Evolutionary conservation across 140 eudicot genomes (phyloP).

Genomic region (Anethum foeniculum): DNA sequence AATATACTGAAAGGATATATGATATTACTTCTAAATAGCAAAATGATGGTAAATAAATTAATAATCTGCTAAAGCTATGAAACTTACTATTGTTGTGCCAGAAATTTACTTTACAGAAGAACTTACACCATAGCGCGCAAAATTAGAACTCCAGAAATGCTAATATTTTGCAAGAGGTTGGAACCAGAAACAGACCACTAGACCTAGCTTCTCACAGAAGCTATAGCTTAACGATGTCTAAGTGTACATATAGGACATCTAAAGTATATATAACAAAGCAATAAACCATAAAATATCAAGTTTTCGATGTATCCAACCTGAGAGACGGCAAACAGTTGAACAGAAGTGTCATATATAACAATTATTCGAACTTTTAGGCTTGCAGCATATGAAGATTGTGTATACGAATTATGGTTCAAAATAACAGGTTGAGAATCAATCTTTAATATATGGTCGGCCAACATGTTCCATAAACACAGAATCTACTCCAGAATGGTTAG

Average conservation of each 20-base stretch:
- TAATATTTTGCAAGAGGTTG: background rate
- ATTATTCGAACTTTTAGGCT: background rate
- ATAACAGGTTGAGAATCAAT: background rate
- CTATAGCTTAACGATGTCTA: background rate
- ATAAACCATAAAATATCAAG: background rate
- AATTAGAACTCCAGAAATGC: background rate
- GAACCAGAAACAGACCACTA: background rate
- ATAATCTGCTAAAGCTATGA: background rate
- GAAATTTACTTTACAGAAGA: background rate
- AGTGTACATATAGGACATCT: background rate
- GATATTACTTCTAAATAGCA: background rate
- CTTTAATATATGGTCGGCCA: background rate
- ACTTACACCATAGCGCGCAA: background rate
- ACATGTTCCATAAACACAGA: background rate
- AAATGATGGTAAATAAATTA: background rate
- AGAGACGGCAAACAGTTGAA: background rate
- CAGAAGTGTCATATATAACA: background rate
- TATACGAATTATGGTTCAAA: background rate
- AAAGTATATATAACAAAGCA: background rate
- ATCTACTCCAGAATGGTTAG: background rate
- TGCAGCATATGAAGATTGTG: background rate
- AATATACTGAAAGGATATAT: background rate
- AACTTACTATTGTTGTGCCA: background rate
- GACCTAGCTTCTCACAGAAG: background rate
- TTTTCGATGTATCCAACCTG: background rate